Evolutionary conservation across 106 monocot genomes (phyloP), one percentile per base, ranked within the genome.

Genomic region (Triglochin maritima): DNA sequence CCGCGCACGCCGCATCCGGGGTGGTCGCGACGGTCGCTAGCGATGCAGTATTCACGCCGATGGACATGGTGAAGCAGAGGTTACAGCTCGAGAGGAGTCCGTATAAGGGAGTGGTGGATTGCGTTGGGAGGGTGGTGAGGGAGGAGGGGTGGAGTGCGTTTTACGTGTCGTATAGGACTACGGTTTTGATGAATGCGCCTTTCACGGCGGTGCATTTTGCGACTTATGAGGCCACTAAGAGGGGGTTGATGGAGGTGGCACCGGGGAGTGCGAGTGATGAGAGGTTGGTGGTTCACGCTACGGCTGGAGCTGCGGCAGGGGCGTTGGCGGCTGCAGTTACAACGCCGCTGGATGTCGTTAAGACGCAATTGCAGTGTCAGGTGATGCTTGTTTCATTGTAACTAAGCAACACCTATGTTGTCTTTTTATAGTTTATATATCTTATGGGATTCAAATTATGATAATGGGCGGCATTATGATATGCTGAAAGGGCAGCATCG

Each of bases 301-400:
- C 95, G 0, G 95, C 95, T 2, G 95, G 95, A 0, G 90, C 90
- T 2, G 90, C 67, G 2, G 95, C 95, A 0, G 95, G 95, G 6
- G 90, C 90, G 3, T 60, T 95, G 63, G 95, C 95, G 3, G 90
- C 87, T 6, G 76, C 66, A 0, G 75, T 95, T 2, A 95, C 95
- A 9, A 90, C 95, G 0, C 95, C 95, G 7, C 67, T 95, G 52
- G 95, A 95, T 70, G 95, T 95, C n/a, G 85, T 79, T 53, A 95
- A 95, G 81, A 95, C 95, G 13, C 90, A 85, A 74, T 54, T 95
- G 66, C 95, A 95, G 80, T 95, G 95, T 54, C 95, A 95, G 85
- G 95, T 66, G 43, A 17, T 52, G 9, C 0, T 50, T 52, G 29
- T 42, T 43, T 29, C 29, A 29, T 29, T 29, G 29, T 29, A 29